Conservation (phyloP, 148 eudicot species). For the Diospyros kaki region DNA sequence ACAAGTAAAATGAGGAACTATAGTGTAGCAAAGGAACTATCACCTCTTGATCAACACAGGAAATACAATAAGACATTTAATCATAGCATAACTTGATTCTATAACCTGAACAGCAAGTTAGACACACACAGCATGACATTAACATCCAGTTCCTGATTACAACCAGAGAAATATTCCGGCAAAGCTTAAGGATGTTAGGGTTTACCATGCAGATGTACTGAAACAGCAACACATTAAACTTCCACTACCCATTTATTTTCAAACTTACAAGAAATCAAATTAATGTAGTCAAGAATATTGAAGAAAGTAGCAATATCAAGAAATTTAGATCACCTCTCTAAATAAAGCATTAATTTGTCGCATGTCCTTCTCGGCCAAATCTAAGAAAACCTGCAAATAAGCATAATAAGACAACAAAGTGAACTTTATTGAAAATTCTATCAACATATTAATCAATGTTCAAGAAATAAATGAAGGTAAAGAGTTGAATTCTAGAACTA, state of each 20-base stretch:
- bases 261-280: neutral
- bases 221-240: conserved; percentile 2
- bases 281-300: neutral
- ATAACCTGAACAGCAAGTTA: neutral
- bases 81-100: neutral
- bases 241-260: neutral
- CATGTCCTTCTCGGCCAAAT: conserved; percentile 79
- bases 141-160: neutral
- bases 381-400: conserved; percentile 69
- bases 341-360: conserved; percentile 75
- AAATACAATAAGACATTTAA: neutral
- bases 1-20: neutral
- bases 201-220: neutral
- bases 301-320: neutral
- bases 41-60: neutral
- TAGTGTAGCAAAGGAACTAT: too few relatives aligned
- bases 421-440: neutral
- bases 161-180: neutral
- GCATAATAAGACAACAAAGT: conserved; percentile 10
- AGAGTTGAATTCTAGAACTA: neutral
- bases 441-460: neutral
- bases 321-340: conserved; percentile 65
- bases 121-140: neutral
- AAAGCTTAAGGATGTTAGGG: neutral
- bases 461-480: neutral